Percentiles rank a stretch among this genome's conserved stretches.
These are phyloP conservation scores for Scedosporium dehoogii DNA, from an alignment of 2,329 filamentous ascomycete genomes.

Conservation along the genomic window DNA sequence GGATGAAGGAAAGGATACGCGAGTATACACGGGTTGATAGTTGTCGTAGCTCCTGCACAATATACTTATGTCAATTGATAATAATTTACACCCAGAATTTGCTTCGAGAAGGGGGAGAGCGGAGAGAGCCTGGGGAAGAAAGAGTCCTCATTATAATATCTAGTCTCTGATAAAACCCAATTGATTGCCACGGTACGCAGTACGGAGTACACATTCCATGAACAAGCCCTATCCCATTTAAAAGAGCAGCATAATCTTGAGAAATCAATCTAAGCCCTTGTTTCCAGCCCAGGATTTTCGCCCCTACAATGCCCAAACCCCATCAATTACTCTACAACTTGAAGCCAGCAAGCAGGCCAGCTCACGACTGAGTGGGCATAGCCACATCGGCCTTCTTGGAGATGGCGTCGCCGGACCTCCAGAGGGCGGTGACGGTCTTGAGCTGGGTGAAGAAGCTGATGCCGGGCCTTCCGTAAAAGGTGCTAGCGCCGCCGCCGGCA, in stretches of 20 bases:
- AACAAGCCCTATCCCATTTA: no score
- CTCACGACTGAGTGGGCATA: constrained; percentile 53
- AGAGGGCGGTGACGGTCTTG: constrained; percentile 94
- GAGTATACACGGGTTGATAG: background rate
- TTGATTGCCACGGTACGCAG: no score
- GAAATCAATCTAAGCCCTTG: no score
- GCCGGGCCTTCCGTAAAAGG: constrained; percentile 90
- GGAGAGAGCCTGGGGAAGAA: no score
- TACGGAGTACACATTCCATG: no score
- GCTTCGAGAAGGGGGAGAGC: no score
- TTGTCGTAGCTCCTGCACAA: background rate
- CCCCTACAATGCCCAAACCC: no score
- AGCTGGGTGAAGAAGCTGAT: constrained; percentile 93
- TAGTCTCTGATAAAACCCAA: no score
- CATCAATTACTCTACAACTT: background rate
- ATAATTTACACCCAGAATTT: no score
- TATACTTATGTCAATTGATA: background rate
- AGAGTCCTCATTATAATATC: no score
- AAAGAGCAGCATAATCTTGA: no score
- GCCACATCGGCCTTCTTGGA: constrained; percentile 75
- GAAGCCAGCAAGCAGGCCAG: background rate
- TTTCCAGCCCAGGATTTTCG: no score
- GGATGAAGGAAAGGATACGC: background rate
- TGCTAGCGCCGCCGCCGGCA: constrained; percentile 83
- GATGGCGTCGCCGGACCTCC: constrained; percentile 50